Evolutionary conservation across 2,329 filamentous ascomycete species (phyloP), one percentile per base, ranked within the genome.

Genomic region (Ophiobolus disseminans): DNA sequence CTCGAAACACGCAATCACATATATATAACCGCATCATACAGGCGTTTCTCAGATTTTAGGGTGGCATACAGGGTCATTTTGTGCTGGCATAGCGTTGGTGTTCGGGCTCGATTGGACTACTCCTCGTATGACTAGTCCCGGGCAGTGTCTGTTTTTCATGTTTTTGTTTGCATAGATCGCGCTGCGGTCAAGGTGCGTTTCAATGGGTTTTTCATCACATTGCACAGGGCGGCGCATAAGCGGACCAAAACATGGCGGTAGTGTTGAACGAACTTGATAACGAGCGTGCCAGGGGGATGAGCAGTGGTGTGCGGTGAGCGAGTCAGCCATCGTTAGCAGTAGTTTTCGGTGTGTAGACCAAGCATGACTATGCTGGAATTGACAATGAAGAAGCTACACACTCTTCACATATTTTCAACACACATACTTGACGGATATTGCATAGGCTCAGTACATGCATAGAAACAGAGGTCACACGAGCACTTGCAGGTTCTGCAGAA

Each of bases 81-180:
- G 49, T 56, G 55, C 48, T 58, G 55, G 68, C 66, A 70, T 71
- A 71, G 68, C 68, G 63, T 63, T 59, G 68, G 68, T 64, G 68
- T 69, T 70, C 37, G 48, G 63, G 53, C 41, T 50, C 48, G 49
- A 50, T 65, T 58, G 57, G 58, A 57, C 55, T 62, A 58, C 37
- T 55, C 45, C 35, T 48, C 35, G 51, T 17, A 54, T 52, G 57
- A 37, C n/a, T 48, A 48, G 50, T 50, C 53, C 50, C 48, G 56
- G 48, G 55, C 56, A 56, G 30, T 45, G 40, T 57, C 42, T 57
- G 41, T 47, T 45, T 49, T 49, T 37, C 30, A 21, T 44, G 23
- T 42, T 53, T 31, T 48, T 48, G n/a, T 32, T 59, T 57, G 56
- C 62, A 65, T 63, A 53, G 47, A 54, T 48, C 43, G 45, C 47